A percentile compares a stretch with the other conserved stretches of the same genome.
These are phyloP conservation scores for Borovskyia barvae DNA, from an alignment of 208 protist genomes.

Conservation along the genomic window DNA sequence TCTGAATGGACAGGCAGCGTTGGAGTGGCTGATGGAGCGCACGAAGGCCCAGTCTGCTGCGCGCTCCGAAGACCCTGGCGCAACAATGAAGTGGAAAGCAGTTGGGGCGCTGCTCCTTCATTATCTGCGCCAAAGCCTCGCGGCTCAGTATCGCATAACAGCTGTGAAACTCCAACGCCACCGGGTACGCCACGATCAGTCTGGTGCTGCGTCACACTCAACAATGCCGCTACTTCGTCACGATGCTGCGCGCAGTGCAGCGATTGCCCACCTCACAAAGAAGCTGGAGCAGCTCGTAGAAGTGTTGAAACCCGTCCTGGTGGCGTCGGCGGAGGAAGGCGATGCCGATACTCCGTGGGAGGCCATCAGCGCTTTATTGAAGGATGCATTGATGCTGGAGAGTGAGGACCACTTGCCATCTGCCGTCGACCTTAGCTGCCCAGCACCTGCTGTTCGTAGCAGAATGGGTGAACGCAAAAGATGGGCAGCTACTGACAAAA, in stretches of 20 bases:
- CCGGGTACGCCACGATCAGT: not conserved
- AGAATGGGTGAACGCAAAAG: not conserved
- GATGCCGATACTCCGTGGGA: not conserved
- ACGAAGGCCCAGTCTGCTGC: not conserved
- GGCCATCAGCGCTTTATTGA: slow-evolving; percentile 2
- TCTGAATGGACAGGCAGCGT: slow-evolving; percentile 42
- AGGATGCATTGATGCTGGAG: slow-evolving; percentile 12
- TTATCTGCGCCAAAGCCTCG: slow-evolving; percentile 35
- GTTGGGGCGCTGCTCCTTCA: slow-evolving; percentile 50
- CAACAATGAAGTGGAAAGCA: slow-evolving; percentile 39
- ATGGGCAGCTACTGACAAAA: too few species aligned
- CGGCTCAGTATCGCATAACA: slow-evolving; percentile 40
- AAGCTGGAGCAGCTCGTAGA: slow-evolving; percentile 1
- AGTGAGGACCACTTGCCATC: not conserved
- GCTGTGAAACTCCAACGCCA: slow-evolving; percentile 27
- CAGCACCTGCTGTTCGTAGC: not conserved
- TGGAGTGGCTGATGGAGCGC: slow-evolving; percentile 13
- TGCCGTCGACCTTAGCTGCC: not conserved
- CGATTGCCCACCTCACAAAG: not conserved
- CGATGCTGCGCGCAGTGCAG: not conserved
- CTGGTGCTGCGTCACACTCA: not conserved
- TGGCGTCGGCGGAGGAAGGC: not conserved
- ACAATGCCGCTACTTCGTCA: not conserved
- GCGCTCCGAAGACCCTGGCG: not conserved
- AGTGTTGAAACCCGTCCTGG: slow-evolving; percentile 1